phyloP scores from a whole-genome alignment of 805 yeast genomes.

The Helenozyma rhizophorensis region DNA sequence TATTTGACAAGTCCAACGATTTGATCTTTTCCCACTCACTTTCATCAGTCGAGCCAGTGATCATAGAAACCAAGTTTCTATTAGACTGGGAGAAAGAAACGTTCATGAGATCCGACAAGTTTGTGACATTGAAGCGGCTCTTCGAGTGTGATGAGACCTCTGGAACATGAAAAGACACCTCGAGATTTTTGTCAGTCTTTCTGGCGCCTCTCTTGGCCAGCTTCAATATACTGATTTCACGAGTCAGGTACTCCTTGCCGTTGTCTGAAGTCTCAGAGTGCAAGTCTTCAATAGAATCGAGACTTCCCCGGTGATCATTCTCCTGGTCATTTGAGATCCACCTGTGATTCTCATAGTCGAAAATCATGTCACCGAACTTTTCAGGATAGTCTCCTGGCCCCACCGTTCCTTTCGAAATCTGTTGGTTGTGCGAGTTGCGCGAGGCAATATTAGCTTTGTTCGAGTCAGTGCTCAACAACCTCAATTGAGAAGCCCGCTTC shows the following conservation, averaged over 20 bases:
- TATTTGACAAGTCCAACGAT: conserved; percentile 32
- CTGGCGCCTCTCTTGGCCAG: conserved; percentile 1
- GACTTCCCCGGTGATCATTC: conserved; percentile 20
- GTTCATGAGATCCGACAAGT: conserved; percentile 38
- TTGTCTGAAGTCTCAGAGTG: background rate
- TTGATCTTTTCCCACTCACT: conserved; percentile 41
- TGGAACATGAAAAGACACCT: conserved; percentile 41
- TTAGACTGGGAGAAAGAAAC: conserved; percentile 47
- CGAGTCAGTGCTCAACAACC: conserved; percentile 13
- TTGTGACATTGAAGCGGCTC: conserved; percentile 33
- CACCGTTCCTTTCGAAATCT: conserved; percentile 26
- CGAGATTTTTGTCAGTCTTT: conserved; percentile 19
- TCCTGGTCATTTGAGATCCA: conserved; percentile 28
- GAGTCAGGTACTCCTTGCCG: background rate
- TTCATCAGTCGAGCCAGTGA: conserved; percentile 34
- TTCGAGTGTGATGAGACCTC: conserved; percentile 5
- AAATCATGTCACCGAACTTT: conserved; percentile 31
- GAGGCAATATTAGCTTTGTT: conserved; percentile 4
- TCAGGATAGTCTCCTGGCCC: conserved; percentile 34
- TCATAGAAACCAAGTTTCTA: conserved; percentile 39
- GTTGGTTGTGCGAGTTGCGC: background rate
- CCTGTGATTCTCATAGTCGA: conserved; percentile 25
- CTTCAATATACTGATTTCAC: conserved; percentile 7
- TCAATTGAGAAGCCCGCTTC: conserved; percentile 37
- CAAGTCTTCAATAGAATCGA: conserved; percentile 39